Evolutionary conservation across 2,329 filamentous ascomycete species (phyloP), one percentile per base, ranked within the genome.

Genomic region (Penicillium sp.): DNA sequence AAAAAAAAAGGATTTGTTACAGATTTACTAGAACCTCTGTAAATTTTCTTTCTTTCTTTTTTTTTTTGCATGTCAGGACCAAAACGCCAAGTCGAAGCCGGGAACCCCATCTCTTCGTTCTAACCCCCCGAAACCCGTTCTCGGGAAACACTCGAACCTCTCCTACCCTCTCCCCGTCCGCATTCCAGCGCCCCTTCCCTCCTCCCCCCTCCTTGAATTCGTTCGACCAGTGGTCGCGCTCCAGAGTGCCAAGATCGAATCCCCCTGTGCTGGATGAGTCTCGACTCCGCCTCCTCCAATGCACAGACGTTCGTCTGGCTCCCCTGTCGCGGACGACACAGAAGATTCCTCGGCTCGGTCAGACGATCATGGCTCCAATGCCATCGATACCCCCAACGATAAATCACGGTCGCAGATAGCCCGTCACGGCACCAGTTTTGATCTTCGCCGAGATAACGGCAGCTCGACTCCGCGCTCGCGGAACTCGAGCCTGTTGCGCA

Each of bases 221-320:
- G 56, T 53, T 54, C 57, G 20, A 35, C 44, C 44, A 47, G 44
- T 47, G 44, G 45, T 48, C 48, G 63, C 56, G 56, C 55, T 54
- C 46, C 18, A 53, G 25, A 54, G 54, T 61, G 63, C 63, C 63
- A 66, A 66, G 63, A 64, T 57, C 58, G 48, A 50, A 48, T 57
- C 49, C 54, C 54, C 61, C 60, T 63, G 64, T 66, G 62, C 70
- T 73, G 72, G 66, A 73, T 73, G 72, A 72, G 67, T 61, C 57
- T 57, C 63, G 65, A 58, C 61, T 66, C 66, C 63, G 65, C 62
- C 58, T 68, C 68, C 67, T 73, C 73, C 67, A 75, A 77, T 77
- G 75, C 74, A 71, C 68, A 76, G 72, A 74, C 74, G 73, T 67
- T 74, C 70, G 69, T 77, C 75, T 68, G 73, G 71, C 65, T 74